phyloP scores from a whole-genome alignment of 1,139 yeast species.

The Pneumocystis carinii region DNA sequence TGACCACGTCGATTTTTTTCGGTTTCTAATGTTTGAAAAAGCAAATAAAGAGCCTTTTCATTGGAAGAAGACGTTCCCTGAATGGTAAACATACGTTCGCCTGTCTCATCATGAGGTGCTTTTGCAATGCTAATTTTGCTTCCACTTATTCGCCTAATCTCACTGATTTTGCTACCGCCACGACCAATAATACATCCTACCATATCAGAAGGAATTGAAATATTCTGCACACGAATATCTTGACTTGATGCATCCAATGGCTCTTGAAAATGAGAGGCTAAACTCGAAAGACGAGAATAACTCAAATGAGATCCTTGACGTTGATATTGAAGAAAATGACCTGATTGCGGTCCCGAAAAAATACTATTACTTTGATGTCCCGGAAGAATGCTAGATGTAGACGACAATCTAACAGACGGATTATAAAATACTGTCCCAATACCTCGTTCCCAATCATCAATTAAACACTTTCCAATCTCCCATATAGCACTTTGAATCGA shows the following conservation, averaged over 20 bases:
- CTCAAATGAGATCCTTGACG: not conserved
- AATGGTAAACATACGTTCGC: slow-evolving; percentile 59
- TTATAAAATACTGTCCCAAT: slow-evolving; percentile 51
- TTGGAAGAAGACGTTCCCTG: slow-evolving; percentile 50
- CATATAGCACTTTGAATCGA: slow-evolving; percentile 45
- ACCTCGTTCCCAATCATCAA: slow-evolving; percentile 50
- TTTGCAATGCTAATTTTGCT: slow-evolving; percentile 70
- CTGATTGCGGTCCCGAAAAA: not conserved
- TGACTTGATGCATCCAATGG: not conserved
- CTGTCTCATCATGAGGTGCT: slow-evolving; percentile 44
- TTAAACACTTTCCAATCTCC: slow-evolving; percentile 54
- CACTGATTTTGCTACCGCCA: slow-evolving; percentile 74
- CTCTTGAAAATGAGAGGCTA: not conserved
- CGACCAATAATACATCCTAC: slow-evolving; percentile 88
- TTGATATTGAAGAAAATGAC: not conserved
- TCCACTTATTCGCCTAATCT: slow-evolving; percentile 65
- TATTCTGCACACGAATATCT: slow-evolving; percentile 27
- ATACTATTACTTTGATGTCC: not conserved
- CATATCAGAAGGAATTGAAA: slow-evolving; percentile 62
- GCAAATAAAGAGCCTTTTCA: slow-evolving; percentile 52
- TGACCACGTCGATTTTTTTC: slow-evolving; percentile 44
- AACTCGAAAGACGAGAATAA: not conserved
- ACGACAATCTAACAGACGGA: slow-evolving; percentile 28
- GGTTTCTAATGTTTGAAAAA: slow-evolving; percentile 60
- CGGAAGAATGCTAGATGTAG: slow-evolving; percentile 4